Evolutionary conservation across 2,329 filamentous ascomycete species (phyloP).

Genomic region (Apiospora malaysiana): DNA sequence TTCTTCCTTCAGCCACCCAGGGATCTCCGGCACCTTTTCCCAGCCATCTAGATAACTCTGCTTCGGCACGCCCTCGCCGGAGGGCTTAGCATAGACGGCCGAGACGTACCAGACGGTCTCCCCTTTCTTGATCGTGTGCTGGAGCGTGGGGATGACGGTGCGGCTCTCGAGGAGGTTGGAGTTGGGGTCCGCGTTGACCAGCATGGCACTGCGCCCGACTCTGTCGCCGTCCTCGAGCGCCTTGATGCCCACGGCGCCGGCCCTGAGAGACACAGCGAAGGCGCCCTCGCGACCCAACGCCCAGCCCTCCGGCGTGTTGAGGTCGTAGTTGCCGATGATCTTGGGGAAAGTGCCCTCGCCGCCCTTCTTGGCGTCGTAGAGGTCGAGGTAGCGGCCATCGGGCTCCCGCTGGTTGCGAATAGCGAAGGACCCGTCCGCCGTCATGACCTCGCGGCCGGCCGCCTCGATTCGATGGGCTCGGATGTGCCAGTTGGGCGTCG

Average conservation of each 20-base stretch:
- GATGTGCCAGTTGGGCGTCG: conserved; percentile 72
- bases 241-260: conserved; percentile 62
- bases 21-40: conserved; percentile 63
- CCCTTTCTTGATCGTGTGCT: conserved; percentile 63
- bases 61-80: conserved; percentile 56
- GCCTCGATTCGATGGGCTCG: conserved; percentile 64
- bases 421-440: conserved; percentile 77
- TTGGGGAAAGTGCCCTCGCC: conserved; percentile 59
- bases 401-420: conserved; percentile 60
- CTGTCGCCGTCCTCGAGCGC: conserved; percentile 52
- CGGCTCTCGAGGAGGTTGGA: conserved; percentile 76
- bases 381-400: conserved; percentile 57
- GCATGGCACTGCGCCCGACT: conserved; percentile 60
- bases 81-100: conserved; percentile 73
- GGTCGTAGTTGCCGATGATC: conserved; percentile 67
- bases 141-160: conserved; percentile 73
- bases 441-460: conserved; percentile 67
- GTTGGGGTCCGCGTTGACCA: conserved; percentile 80
- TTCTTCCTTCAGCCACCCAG: conserved; percentile 63
- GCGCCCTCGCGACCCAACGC: conserved; percentile 56
- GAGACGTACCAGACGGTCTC: conserved; percentile 71
- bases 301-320: conserved; percentile 59
- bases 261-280: conserved; percentile 56
- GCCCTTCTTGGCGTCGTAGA: conserved; percentile 49
- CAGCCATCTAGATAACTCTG: conserved; percentile 65